phyloP scores from a whole-genome alignment of 2,329 filamentous ascomycete genomes.

The Apiospora malaysiana region DNA sequence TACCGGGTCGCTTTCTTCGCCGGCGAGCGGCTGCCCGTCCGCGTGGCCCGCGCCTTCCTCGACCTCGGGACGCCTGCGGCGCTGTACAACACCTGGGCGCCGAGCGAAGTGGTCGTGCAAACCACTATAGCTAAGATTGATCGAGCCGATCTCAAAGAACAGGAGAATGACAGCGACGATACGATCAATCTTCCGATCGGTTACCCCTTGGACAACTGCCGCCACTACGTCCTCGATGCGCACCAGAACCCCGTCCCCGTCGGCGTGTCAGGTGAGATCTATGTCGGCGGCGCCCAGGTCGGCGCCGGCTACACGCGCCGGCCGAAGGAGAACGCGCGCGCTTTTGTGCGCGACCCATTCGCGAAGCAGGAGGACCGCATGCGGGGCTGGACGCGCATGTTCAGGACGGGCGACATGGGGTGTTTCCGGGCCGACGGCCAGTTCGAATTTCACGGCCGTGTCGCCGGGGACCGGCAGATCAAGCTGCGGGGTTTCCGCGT shows the following conservation, averaged over 20 bases:
- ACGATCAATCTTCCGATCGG: conserved; percentile 30
- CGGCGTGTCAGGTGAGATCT: conserved; percentile 5
- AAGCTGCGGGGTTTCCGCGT: conserved; percentile 39
- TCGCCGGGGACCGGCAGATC: conserved; percentile 44
- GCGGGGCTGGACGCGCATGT: neutral
- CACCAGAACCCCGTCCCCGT: conserved; percentile 35
- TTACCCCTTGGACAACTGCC: conserved; percentile 35
- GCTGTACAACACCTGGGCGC: neutral
- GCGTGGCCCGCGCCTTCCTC: neutral
- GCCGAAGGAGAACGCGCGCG: neutral
- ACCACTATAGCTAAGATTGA: too few species aligned
- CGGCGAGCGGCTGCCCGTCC: neutral
- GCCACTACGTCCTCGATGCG: neutral
- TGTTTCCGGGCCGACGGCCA: neutral
- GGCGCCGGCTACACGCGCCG: neutral
- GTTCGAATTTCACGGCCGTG: conserved; percentile 29
- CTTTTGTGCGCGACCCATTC: neutral
- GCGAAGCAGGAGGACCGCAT: neutral
- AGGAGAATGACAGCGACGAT: neutral
- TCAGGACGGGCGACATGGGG: neutral
- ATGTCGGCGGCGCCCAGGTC: conserved; percentile 10
- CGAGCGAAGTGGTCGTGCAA: neutral
- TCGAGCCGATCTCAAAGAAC: neutral
- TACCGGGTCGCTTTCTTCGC: neutral
- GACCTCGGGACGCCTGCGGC: neutral